These are phyloP conservation scores for Boletales sp. DNA, from an alignment of 768 basidiomycete species.

Conservation along the genomic window DNA sequence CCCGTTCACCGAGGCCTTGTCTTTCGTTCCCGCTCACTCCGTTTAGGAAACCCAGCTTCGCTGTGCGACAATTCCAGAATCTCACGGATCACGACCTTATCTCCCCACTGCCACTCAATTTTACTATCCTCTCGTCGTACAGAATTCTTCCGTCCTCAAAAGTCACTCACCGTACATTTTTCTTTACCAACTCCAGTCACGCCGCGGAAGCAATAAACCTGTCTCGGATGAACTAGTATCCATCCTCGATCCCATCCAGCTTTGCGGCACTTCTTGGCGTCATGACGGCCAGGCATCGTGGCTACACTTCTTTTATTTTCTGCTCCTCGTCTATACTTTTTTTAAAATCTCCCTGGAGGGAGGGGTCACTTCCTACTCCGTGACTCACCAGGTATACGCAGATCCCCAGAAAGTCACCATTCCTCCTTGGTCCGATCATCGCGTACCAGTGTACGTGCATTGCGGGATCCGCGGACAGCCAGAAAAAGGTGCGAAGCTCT, in stretches of 20 bases:
- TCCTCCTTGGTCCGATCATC: slow-evolving; percentile 1
- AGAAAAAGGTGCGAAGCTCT: slow-evolving; percentile 10
- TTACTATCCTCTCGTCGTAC: slow-evolving; percentile 10
- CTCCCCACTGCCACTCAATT: slow-evolving; percentile 17
- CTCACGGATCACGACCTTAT: slow-evolving; percentile 32
- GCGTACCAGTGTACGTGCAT: slow-evolving; percentile 1
- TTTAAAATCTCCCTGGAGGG: neutral
- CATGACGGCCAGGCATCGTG: neutral
- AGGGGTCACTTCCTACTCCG: slow-evolving; percentile 1
- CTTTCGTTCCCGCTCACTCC: neutral
- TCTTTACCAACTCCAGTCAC: slow-evolving; percentile 19
- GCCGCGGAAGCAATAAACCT: slow-evolving; percentile 26
- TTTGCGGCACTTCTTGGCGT: neutral
- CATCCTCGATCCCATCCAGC: neutral
- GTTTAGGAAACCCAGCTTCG: slow-evolving; percentile 8
- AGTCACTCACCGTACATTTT: slow-evolving; percentile 13
- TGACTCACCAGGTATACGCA: neutral
- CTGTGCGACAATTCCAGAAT: slow-evolving; percentile 8
- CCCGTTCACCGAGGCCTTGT: slow-evolving; percentile 12
- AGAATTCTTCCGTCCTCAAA: slow-evolving; percentile 14
- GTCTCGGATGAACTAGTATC: slow-evolving; percentile 9
- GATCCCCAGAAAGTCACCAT: slow-evolving; percentile 3
- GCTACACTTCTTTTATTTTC: neutral
- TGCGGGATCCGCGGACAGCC: slow-evolving; percentile 25
- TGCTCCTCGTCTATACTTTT: too few relatives aligned